A percentile compares a stretch with the other conserved stretches of the same genome.
These are phyloP conservation scores for Pulicaria dysenterica DNA, from an alignment of 129 eudicot species.

Conservation along the genomic window DNA sequence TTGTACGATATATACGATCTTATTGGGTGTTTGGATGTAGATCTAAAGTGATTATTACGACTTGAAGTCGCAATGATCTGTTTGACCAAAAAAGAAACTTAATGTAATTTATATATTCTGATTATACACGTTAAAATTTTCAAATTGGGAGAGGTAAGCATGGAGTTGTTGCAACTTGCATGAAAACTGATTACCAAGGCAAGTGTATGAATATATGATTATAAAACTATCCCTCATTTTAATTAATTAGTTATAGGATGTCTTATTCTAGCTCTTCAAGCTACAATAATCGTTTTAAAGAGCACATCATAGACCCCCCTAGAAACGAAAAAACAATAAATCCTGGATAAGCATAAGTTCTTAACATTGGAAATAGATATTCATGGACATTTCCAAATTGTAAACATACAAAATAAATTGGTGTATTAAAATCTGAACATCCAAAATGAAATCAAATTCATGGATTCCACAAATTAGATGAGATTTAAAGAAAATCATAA, in stretches of 20 bases:
- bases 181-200: neutral
- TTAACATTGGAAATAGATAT: too few relatives aligned
- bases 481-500: too few relatives aligned
- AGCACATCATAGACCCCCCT: neutral
- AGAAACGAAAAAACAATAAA: too few relatives aligned
- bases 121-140: neutral
- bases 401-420: too few relatives aligned
- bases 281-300: neutral
- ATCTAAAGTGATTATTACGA: neutral
- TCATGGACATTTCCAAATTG: too few relatives aligned
- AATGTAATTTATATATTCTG: neutral
- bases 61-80: too few relatives aligned
- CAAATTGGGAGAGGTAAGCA: neutral
- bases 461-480: too few relatives aligned
- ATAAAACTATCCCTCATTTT: neutral
- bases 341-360: too few relatives aligned
- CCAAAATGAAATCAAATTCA: too few relatives aligned
- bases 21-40: neutral
- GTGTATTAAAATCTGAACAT: too few relatives aligned
- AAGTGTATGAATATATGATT: neutral
- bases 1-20: neutral
- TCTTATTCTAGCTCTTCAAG: neutral
- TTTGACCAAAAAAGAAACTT: neutral
- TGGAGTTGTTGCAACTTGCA: constrained; percentile 3
- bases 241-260: neutral